A percentile compares a stretch with the other conserved stretches of the same genome.
Conservation (phyloP, 345 rosid genomes). For the Iberis pinnata region DNA sequence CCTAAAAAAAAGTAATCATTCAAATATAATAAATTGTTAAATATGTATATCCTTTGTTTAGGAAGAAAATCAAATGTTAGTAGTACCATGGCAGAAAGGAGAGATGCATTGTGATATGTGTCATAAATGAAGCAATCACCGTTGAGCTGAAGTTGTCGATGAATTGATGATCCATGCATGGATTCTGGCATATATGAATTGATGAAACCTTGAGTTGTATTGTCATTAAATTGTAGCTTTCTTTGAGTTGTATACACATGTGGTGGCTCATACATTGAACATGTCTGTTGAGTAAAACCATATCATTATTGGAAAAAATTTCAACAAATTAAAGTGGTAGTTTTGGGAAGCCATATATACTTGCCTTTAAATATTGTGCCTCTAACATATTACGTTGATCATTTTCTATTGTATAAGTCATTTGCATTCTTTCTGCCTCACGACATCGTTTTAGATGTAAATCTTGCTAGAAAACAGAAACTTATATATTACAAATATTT, state of each 20-base stretch:
- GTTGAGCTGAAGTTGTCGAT: constrained; percentile 7
- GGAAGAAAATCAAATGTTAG: too few species aligned
- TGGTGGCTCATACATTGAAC: constrained; percentile 5
- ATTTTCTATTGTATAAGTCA: constrained; percentile 1
- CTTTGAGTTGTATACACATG: constrained; percentile 2
- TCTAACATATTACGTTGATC: constrained; percentile 15
- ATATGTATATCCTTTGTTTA: too few species aligned
- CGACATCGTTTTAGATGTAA: constrained; percentile 13
- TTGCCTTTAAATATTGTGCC: not conserved
- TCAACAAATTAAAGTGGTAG: not conserved
- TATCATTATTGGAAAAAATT: not conserved
- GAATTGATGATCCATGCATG: not conserved
- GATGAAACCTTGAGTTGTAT: constrained; percentile 3
- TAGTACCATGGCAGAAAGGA: too few species aligned
- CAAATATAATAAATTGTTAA: too few species aligned
- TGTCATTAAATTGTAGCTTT: not conserved
- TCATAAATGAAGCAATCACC: not conserved
- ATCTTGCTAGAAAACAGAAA: not conserved
- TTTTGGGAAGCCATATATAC: not conserved
- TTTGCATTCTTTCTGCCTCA: constrained; percentile 22
- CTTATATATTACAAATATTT: not conserved
- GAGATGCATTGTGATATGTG: not conserved
- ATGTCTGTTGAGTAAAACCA: constrained; percentile 8
- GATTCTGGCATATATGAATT: constrained; percentile 2
- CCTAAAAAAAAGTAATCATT: not conserved